phyloP scores from a whole-genome alignment of 192 early-diverging fungal genomes.

The Mortierella antarctica region DNA sequence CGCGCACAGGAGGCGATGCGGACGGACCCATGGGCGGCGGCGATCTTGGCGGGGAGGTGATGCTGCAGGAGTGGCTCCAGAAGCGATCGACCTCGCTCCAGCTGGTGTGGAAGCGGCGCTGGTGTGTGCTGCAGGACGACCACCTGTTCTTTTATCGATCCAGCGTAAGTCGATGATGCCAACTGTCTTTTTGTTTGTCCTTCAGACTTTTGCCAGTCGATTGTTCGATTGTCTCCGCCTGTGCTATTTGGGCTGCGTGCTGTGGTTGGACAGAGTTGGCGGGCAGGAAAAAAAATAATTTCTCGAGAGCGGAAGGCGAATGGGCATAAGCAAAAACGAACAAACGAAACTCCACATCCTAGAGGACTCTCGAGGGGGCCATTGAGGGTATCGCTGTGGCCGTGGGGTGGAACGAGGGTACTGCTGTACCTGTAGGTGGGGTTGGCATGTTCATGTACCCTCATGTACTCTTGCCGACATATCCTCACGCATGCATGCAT shows the following conservation, averaged over 20 bases:
- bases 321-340: neutral
- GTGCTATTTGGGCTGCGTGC: neutral
- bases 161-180: constrained; percentile 26
- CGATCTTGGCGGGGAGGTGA: constrained; percentile 6
- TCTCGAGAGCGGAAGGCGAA: neutral
- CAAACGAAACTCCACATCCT: neutral
- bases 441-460: too few relatives aligned
- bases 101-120: constrained; percentile 48
- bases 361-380: too few relatives aligned
- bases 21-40: neutral
- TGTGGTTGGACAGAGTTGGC: neutral
- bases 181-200: neutral
- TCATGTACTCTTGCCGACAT: too few relatives aligned
- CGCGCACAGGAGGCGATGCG: neutral
- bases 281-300: too few relatives aligned
- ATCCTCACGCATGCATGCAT: too few relatives aligned
- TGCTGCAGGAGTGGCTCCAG: constrained; percentile 50
- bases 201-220: neutral
- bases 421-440: too few relatives aligned
- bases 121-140: constrained; percentile 45
- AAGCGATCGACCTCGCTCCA: constrained; percentile 41
- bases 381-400: too few relatives aligned
- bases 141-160: constrained; percentile 32
- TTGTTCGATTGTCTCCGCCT: neutral
- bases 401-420: too few relatives aligned